Evolutionary conservation across 768 basidiomycete genomes (phyloP).

Genomic region (Suillus hirtellus): DNA sequence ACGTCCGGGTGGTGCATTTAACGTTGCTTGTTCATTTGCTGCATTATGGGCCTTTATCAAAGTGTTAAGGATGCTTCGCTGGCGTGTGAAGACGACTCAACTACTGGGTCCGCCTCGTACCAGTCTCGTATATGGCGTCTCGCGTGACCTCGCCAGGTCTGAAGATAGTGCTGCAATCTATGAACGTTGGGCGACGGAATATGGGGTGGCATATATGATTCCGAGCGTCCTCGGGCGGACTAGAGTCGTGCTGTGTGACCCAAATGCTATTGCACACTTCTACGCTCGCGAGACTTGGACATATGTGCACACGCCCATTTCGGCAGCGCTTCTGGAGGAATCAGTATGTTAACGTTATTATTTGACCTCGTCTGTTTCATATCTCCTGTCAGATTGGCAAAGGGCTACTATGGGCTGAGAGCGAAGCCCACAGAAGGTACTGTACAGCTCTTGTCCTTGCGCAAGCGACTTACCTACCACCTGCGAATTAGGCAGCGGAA

Average conservation of each 20-base stretch:
- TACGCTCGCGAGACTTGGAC: constrained; percentile 31
- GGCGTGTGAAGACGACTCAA: constrained; percentile 14
- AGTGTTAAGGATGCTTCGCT: background rate
- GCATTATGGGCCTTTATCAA: background rate
- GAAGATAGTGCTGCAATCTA: constrained; percentile 15
- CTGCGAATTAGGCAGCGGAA: constrained; percentile 34
- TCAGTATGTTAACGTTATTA: constrained; percentile 8
- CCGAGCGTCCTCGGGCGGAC: constrained; percentile 18
- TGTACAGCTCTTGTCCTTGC: background rate
- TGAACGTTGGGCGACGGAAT: constrained; percentile 25
- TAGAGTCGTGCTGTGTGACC: constrained; percentile 36
- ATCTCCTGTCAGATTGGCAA: constrained; percentile 22
- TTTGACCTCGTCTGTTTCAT: background rate
- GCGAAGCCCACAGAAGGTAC: background rate
- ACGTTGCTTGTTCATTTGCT: background rate
- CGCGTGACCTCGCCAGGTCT: constrained; percentile 8
- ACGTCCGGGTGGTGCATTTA: background rate
- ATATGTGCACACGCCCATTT: constrained; percentile 43
- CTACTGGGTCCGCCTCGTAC: constrained; percentile 22
- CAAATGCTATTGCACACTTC: constrained; percentile 51
- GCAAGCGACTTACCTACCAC: background rate
- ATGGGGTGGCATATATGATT: constrained; percentile 18
- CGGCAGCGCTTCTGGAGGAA: constrained; percentile 32
- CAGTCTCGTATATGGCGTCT: constrained; percentile 21
- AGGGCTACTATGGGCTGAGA: constrained; percentile 31